Evolutionary conservation across 345 rosid genomes (phyloP), one percentile per base, ranked within the genome.

Genomic region (Brassica juncea): DNA sequence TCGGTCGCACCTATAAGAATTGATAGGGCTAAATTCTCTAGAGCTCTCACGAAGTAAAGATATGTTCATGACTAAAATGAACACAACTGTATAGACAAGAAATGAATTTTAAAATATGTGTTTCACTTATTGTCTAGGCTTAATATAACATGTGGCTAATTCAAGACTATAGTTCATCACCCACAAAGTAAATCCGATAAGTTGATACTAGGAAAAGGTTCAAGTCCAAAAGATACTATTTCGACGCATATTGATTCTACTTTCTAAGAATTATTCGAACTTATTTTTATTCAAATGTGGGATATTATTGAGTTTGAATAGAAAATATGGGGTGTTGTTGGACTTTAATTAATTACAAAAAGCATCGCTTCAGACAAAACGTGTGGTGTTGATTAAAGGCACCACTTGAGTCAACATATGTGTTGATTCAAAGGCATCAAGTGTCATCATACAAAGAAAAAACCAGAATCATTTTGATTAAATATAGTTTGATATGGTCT

Each of bases 21-120:
- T 44, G 31, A 73, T 0, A 44, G 47, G 49, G 47, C 49, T 73
- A 47, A n/a, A 28, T 62, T 73, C 31, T 44, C 69, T 73, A 73
- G 8, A 73, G 49, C 21, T 73, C 70, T 47, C 70, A 64, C 0
- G 3, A 64, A 64, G 34, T 62, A 3, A 5, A 9, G 28, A 52
- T 52, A 4, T 55, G 65, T 57, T 70, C 64, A 55, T 9, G 19
- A 16, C 49, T 31, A 6, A 70, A 70, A 55, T 10, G 8, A 70
- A 32, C 49, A 30, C 9, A 55, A 70, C 21, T 12, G 16, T 55
- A 32, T 55, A 54, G 54, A 54, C 12, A 5, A 0, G 63, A 70
- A 15, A 54, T 54, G 73, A 8, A 10, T 1, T 32, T 16, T 19
- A 2, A 71, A 34, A 71, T 16, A 70, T 70, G 32, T 55, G 65